Conservation (phyloP, 164 flowering plant genomes). For the Piper betle region DNA sequence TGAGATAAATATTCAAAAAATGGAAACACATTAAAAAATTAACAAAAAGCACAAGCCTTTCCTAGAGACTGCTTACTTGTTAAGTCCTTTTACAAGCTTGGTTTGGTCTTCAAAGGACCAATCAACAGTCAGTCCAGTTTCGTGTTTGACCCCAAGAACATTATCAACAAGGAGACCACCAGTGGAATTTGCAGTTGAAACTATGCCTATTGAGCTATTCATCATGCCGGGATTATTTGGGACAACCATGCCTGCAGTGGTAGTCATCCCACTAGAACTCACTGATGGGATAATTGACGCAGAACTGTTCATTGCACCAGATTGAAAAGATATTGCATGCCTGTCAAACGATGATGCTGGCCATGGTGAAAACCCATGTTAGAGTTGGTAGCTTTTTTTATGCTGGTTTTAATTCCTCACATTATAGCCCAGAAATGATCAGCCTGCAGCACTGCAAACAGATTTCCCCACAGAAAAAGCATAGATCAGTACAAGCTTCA, state of each 20-base stretch:
- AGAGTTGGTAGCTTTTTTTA: slow-evolving; percentile 43
- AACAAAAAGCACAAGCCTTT: too few species aligned
- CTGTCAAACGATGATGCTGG: slow-evolving; percentile 28
- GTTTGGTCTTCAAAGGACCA: slow-evolving; percentile 81
- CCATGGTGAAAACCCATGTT: slow-evolving; percentile 41
- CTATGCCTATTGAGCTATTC: slow-evolving; percentile 18
- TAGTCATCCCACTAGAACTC: slow-evolving; percentile 5
- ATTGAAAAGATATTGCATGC: slow-evolving; percentile 42
- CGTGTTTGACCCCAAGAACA: slow-evolving; percentile 55
- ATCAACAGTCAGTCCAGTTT: slow-evolving; percentile 66
- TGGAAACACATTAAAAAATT: too few species aligned
- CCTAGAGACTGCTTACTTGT: slow-evolving; percentile 33
- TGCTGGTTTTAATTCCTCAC: background rate
- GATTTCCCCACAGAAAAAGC: too few species aligned
- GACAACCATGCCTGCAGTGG: slow-evolving; percentile 20
- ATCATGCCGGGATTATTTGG: slow-evolving; percentile 18
- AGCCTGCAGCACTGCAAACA: too few species aligned
- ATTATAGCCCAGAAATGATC: background rate
- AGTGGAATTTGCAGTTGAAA: slow-evolving; percentile 22
- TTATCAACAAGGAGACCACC: slow-evolving; percentile 35
- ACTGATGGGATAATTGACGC: slow-evolving; percentile 17
- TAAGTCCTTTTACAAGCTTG: slow-evolving; percentile 72
- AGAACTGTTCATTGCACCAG: slow-evolving; percentile 28
- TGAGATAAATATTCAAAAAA: too few species aligned
- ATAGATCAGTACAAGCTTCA: background rate